Base-by-base conservation (phyloP, 2,329 filamentous ascomycete species). In the Periglandula ipomoeae region DNA sequence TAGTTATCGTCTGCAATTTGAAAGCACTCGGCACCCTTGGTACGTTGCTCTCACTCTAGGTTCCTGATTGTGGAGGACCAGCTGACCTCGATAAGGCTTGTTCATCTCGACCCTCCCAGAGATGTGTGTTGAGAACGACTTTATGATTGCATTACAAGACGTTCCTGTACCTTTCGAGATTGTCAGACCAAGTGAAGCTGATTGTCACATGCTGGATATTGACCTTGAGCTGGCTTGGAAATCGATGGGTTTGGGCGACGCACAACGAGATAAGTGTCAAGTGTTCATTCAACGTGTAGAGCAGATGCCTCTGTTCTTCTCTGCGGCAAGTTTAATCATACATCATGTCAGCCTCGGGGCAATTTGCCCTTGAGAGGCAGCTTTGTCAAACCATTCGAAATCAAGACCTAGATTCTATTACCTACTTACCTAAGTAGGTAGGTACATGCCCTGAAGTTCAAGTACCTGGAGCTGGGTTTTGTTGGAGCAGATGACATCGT, bases 11-110 rank as follows among this genome's bases (percentile, higher is more conserved):
- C 57, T 79, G 85, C 1, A 78, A 75, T 13, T 62, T 96, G 38
- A 96, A 95, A 62, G 89, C 89, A 0, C 68, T 96, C 1, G 91
- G 91, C 0, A 74, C 74, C 19, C 71, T 88, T 17, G 87, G 85
- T 79, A 70, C 58, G 74, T 57, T n/a, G 9, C 9, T 38, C 17
- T 24, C 24, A 11, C 4, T 10, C 27, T 2, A 5, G 20, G 20
- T 4, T 22, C 1, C 13, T 20, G 10, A 17, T 10, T 32, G 8
- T 22, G 13, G 17, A 20, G 5, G 19, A 19, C 35, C 7, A 32
- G n/a, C 47, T 54, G 32, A 51, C 27, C 11, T 23, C 32, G 5
- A 26, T 27, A 20, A 63, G 88, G 87, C 0, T 59, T 96, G 6
- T 96, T 89, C 60, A 75, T 96, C 26, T 89, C 85, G 0, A 73